Evolutionary conservation across 2,329 filamentous ascomycete genomes (phyloP), one percentile per base, ranked within the genome.

Genomic region (Ophiostoma montium): DNA sequence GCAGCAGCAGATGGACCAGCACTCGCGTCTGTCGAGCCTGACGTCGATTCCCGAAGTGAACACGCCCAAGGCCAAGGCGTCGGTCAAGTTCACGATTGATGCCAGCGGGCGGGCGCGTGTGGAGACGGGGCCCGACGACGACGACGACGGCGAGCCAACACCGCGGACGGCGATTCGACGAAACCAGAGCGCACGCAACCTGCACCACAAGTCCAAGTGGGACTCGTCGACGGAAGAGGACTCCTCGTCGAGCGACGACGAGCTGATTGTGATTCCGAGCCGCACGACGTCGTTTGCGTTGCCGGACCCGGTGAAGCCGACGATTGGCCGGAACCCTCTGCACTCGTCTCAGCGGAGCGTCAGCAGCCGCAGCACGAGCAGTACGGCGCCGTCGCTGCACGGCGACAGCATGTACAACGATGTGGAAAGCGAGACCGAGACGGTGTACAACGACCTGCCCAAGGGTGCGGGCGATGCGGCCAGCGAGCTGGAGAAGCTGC

Each of bases 221-320:
- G 67, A 68, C 13, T 71, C 70, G 5, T 71, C 71, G 0, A 70
- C 61, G 6, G 59, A 65, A 5, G 66, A 74, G 30, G 71, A 72
- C 43, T 71, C 71, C 2, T 79, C 75, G 1, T 80, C 76, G 0
- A 71, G 71, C 4, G 78, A 82, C 53, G 78, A 82, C 48, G 78
- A 82, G 50, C 76, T 75, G 12, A 81, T 82, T 52, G 70, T 81
- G 46, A 76, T 82, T 35, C 77, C 78, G 30, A 80, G 76, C 59
- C 69, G 76, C 39, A 75, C 70, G 52, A 67, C 67, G 4, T 80
- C 77, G 0, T 81, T 80, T 59, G 72, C 70, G 2, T 61, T 78
- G 8, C 75, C 74, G 0, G 72, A 76, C 48, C 72, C 75, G 1
- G 62, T 67, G 30, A 71, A 69, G 53, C 70, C 73, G 5, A 57